A percentile compares a stretch with the other conserved stretches of the same genome.
These are phyloP conservation scores for Nothopassalora personata DNA, from an alignment of 2,329 filamentous ascomycete species.

Conservation along the genomic window DNA sequence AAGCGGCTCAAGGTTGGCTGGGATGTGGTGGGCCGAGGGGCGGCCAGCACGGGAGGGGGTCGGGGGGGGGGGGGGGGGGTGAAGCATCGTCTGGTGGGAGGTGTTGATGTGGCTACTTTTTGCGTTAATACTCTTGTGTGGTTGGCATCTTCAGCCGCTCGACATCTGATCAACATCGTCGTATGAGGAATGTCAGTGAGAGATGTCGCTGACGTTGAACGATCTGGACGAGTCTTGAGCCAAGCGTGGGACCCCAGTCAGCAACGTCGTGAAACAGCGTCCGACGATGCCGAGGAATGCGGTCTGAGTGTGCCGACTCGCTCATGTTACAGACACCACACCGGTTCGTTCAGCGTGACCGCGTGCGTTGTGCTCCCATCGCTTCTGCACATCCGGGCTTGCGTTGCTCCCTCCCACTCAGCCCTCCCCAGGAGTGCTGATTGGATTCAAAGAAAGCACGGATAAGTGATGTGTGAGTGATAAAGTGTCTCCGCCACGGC, in stretches of 20 bases:
- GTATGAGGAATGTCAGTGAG: no score
- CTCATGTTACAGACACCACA: background rate
- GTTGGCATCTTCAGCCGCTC: background rate
- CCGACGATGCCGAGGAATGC: background rate
- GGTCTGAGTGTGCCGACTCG: background rate
- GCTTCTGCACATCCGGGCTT: background rate
- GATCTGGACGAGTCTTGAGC: background rate
- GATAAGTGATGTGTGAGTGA: background rate
- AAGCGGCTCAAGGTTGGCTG: conserved; percentile 5
- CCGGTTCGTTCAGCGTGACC: background rate
- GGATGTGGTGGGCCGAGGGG: background rate
- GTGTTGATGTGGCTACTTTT: background rate
- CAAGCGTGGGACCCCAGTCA: background rate
- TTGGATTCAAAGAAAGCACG: no score
- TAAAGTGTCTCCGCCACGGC: background rate
- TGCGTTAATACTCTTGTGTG: background rate
- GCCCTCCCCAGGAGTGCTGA: no score
- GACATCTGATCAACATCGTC: background rate
- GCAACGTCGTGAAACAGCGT: background rate
- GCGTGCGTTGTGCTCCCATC: background rate
- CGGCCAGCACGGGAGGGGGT: background rate
- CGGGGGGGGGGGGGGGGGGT: no score
- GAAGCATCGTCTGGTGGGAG: background rate
- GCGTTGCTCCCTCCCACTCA: no score
- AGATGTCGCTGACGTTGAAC: background rate